phyloP scores from a whole-genome alignment of 2,329 filamentous ascomycete genomes.

The Penicillium sp. region DNA sequence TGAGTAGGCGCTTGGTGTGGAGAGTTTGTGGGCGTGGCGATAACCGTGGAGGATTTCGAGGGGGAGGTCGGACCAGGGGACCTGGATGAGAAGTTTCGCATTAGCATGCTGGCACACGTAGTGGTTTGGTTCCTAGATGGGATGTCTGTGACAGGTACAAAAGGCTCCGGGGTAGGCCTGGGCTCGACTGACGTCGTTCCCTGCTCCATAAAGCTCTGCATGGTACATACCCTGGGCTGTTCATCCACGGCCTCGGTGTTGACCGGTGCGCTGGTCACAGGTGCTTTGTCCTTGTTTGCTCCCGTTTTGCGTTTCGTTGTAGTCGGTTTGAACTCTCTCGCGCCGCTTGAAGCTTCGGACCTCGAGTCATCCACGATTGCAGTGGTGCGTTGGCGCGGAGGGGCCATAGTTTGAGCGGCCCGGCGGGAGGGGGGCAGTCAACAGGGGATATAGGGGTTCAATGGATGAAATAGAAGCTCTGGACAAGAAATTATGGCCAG shows the following conservation, averaged over 20 bases:
- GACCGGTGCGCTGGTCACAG: slow-evolving; percentile 37
- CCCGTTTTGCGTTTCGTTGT: slow-evolving; percentile 37
- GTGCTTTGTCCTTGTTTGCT: slow-evolving; percentile 31
- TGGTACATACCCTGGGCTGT: slow-evolving; percentile 37
- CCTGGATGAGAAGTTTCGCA: slow-evolving; percentile 30
- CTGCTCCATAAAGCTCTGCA: slow-evolving; percentile 11
- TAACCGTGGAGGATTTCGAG: slow-evolving; percentile 53
- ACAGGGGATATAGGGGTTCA: background rate
- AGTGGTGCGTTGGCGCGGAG: slow-evolving; percentile 49
- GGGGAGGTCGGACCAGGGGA: slow-evolving; percentile 49
- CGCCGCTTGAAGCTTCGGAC: slow-evolving; percentile 52
- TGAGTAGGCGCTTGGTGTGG: slow-evolving; percentile 49
- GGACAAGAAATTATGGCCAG: slow-evolving; percentile 6
- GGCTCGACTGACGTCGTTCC: slow-evolving; percentile 2
- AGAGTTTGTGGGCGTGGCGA: slow-evolving; percentile 52
- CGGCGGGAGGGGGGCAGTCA: slow-evolving; percentile 11
- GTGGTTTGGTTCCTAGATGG: background rate
- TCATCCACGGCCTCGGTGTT: slow-evolving; percentile 23
- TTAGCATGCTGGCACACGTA: too few species aligned
- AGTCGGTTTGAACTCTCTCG: slow-evolving; percentile 40
- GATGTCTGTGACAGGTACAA: background rate
- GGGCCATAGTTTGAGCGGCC: slow-evolving; percentile 43
- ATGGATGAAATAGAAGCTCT: background rate
- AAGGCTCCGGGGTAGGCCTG: background rate
- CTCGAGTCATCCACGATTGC: slow-evolving; percentile 50